Conservation (phyloP, 371 early-diverging fungal species). For the Capillidium heterosporum region DNA sequence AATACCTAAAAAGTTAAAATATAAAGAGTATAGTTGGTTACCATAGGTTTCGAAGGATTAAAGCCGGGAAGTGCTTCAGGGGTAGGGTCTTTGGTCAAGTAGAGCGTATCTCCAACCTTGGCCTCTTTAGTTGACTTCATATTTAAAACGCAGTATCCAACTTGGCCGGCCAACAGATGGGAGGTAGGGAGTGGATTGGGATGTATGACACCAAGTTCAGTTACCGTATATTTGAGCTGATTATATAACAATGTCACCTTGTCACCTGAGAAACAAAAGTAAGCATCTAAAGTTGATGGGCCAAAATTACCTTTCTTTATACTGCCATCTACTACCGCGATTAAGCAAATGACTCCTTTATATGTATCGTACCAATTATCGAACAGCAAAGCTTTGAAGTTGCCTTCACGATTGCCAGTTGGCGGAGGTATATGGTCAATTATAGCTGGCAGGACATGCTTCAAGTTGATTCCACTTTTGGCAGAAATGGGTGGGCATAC, state of each 20-base stretch:
- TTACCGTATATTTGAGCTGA: slow-evolving; percentile 62
- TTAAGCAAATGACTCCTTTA: slow-evolving; percentile 83
- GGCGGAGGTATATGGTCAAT: slow-evolving; percentile 70
- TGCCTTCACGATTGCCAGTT: slow-evolving; percentile 29
- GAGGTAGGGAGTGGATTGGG: slow-evolving; percentile 64
- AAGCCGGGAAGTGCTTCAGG: slow-evolving; percentile 76
- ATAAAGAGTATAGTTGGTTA: no score
- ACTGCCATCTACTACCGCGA: slow-evolving; percentile 72
- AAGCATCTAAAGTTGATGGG: not conserved
- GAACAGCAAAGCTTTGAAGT: slow-evolving; percentile 73
- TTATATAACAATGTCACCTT: slow-evolving; percentile 61
- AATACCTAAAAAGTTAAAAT: slow-evolving; percentile 31
- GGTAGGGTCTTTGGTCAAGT: slow-evolving; percentile 15
- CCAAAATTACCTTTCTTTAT: slow-evolving; percentile 43
- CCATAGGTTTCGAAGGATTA: slow-evolving; percentile 82
- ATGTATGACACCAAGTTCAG: slow-evolving; percentile 88
- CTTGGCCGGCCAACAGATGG: slow-evolving; percentile 59
- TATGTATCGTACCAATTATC: slow-evolving; percentile 95
- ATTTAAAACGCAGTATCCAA: slow-evolving; percentile 80
- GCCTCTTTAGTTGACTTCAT: slow-evolving; percentile 90
- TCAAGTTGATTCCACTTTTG: slow-evolving; percentile 70
- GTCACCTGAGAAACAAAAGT: no score
- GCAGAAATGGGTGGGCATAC: slow-evolving; percentile 55
- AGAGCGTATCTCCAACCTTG: slow-evolving; percentile 91
- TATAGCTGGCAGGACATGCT: slow-evolving; percentile 47